Evolutionary conservation across 2,329 filamentous ascomycete genomes (phyloP).

Genomic region (Talaromyces atroroseus): DNA sequence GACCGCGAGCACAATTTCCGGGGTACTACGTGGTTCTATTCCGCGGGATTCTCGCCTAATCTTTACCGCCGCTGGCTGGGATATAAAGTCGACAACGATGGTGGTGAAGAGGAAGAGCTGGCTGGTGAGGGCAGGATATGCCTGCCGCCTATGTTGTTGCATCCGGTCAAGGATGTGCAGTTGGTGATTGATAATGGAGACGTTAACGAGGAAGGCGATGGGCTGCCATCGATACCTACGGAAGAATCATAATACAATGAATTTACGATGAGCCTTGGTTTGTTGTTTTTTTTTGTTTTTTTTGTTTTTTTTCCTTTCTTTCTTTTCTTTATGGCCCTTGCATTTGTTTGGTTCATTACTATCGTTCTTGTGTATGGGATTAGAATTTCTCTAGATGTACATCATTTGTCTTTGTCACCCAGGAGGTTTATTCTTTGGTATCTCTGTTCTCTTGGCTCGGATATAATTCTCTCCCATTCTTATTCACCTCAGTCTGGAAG

Average conservation of each 20-base stretch:
- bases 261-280: constrained; percentile 8
- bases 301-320: neutral
- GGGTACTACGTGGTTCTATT: constrained; percentile 89
- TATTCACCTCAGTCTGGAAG: neutral
- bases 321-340: too few relatives aligned
- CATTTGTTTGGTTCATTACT: neutral
- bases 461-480: constrained; percentile 1
- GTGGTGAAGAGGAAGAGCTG: constrained; percentile 69
- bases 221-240: neutral
- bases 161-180: constrained; percentile 77
- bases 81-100: constrained; percentile 70
- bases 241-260: constrained; percentile 6
- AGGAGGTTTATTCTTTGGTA: constrained; percentile 10
- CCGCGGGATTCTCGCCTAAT: constrained; percentile 72
- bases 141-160: constrained; percentile 79
- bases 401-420: constrained; percentile 10
- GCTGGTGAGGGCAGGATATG: constrained; percentile 81
- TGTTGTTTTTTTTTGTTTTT: constrained; percentile 3
- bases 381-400: constrained; percentile 12
- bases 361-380: constrained; percentile 4
- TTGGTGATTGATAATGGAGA: constrained; percentile 39
- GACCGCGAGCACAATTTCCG: constrained; percentile 84
- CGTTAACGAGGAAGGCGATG: constrained; percentile 8
- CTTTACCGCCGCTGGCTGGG: constrained; percentile 84
- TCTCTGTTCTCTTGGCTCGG: neutral